Conservation (phyloP, 2,329 filamentous ascomycete species). For the Alternaria sp. region DNA sequence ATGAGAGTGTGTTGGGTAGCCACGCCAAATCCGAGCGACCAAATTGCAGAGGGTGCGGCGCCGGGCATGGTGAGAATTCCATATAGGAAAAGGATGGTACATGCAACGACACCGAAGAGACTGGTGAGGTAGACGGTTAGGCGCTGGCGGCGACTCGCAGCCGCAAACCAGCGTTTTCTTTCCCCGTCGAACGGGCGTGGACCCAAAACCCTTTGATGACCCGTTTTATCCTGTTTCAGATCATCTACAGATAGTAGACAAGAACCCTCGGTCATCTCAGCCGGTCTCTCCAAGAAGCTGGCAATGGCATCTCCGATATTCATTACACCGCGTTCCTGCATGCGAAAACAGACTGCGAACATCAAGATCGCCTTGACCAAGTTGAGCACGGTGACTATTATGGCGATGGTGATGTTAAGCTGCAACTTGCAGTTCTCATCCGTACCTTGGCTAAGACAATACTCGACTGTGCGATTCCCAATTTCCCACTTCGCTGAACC, state of each 20-base stretch:
- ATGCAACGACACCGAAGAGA: too few relatives aligned
- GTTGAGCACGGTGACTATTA: conserved; percentile 1
- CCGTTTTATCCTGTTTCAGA: not conserved
- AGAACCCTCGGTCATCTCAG: conserved; percentile 20
- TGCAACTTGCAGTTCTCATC: conserved; percentile 20
- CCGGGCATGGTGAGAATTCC: too few relatives aligned
- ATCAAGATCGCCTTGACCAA: conserved; percentile 2
- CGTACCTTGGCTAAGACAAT: conserved; percentile 33
- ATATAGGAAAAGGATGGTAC: too few relatives aligned
- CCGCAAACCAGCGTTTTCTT: too few relatives aligned
- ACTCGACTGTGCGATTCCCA: conserved; percentile 4
- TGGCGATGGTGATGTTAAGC: not conserved
- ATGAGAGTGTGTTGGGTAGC: too few relatives aligned
- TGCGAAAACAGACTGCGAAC: conserved; percentile 18
- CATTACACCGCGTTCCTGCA: conserved; percentile 21
- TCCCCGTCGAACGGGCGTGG: too few relatives aligned
- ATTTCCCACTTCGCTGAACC: too few relatives aligned
- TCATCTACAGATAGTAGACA: conserved; percentile 9
- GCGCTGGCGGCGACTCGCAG: too few relatives aligned
- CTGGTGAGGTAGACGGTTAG: too few relatives aligned
- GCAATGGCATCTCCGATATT: conserved; percentile 36
- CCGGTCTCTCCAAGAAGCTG: conserved; percentile 29
- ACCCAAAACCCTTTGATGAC: too few relatives aligned
- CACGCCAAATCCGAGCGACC: too few relatives aligned
- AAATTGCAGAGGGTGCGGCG: too few relatives aligned